Base-by-base conservation (phyloP, 2,329 filamentous ascomycete genomes). In the Alternaria ventricosa region DNA sequence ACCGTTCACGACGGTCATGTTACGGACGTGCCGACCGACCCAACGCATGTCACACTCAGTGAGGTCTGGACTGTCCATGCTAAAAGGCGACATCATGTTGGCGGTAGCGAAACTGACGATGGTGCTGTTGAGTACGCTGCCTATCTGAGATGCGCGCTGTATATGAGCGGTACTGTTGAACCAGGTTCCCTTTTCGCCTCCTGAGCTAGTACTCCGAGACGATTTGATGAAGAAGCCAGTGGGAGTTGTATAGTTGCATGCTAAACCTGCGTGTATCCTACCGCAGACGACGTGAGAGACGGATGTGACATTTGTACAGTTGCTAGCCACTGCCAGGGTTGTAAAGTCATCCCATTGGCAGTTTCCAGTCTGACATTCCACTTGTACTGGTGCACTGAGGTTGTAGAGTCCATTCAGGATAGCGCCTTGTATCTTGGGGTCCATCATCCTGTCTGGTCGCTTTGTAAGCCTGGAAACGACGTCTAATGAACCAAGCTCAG, bases 341-440 rank as follows among this genome's bases (percentile, higher is more conserved):
- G 50, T 55, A n/a, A 45, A 55, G 7, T 22, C 23, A 4, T 60
- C 57, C 57, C 50, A 60, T 33, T 27, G 25, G 23, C 57, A 60
- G 11, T 60, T 60, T 11, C 49, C 41, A n/a, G 55, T 55, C 25
- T 54, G 49, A 10, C 49, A 60, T 46, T 60, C 25, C 3, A 60
- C 23, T 27, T 45, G 47, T 1, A 60, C 27, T 6, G 57, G 57
- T 12, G 49, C 27, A 15, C 50, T 60, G 57, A 60, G 57, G 3
- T 60, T 60, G 22, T 60, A 60, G 15, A 60, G n/a, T 0, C 57
- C 49, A 12, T 60, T 60, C 2, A 55, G 15, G 12, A 60, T 47
- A 18, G 57, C 49, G 41, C 49, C 57, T 55, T 60, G 57, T 22
- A 60, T 60, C 5, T 47, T 60, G 15, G 49, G 25, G 13, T 54